phyloP scores from a whole-genome alignment of 129 eudicot genomes.

The Chrysanthemum makinoi region DNA sequence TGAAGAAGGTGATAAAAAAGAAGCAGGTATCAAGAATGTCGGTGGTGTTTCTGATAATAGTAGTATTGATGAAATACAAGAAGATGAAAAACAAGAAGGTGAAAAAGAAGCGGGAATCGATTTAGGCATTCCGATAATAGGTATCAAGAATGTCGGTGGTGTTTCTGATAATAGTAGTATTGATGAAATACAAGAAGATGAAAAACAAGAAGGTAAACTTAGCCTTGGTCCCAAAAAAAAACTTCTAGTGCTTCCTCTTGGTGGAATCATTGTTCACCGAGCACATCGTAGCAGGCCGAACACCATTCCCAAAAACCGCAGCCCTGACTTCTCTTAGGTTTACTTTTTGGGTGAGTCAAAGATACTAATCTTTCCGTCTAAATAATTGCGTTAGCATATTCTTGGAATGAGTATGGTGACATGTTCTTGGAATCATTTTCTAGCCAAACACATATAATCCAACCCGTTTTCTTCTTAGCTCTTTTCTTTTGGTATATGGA shows the following conservation, averaged over 20 bases:
- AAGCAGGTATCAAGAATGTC: neutral
- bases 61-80: neutral
- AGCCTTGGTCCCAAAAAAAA: conserved; percentile 49
- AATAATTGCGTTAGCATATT: neutral
- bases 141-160: too few relatives aligned
- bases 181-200: too few relatives aligned
- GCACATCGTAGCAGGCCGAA: conserved; percentile 14
- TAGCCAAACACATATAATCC: too few relatives aligned
- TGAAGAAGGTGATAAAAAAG: neutral
- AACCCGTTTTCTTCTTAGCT: too few relatives aligned
- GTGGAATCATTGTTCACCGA: conserved; percentile 43
- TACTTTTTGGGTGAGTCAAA: conserved; percentile 25
- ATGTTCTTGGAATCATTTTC: too few relatives aligned
- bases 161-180: too few relatives aligned
- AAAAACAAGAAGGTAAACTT: too few relatives aligned
- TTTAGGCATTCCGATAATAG: conserved; percentile 29
- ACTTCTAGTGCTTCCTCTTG: conserved; percentile 47
- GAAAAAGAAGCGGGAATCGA: conserved; percentile 10
- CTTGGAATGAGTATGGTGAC: neutral
- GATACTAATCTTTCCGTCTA: neutral
- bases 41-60: neutral
- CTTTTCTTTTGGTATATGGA: too few relatives aligned
- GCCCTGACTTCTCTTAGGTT: conserved; percentile 26
- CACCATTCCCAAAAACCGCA: conserved; percentile 19
- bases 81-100: conserved; percentile 11